Evolutionary conservation across 352 stramenopile genomes (phyloP).

Genomic region (Labyrinthula sp.): DNA sequence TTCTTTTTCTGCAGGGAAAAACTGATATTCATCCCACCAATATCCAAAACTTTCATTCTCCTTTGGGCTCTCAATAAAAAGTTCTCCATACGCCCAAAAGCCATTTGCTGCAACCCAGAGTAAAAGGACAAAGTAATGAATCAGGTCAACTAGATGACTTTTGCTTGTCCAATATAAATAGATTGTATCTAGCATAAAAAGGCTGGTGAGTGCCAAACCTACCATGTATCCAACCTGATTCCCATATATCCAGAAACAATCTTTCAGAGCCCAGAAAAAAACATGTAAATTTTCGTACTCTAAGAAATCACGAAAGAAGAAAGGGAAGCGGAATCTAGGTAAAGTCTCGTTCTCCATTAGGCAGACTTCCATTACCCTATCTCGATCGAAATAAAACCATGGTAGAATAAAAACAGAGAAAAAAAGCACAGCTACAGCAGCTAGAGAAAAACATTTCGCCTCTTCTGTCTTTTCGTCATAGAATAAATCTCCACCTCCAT

Average conservation of each 20-base stretch:
- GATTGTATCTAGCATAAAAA: background rate
- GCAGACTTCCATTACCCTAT: background rate
- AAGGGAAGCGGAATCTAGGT: background rate
- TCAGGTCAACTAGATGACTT: background rate
- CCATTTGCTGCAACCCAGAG: slow-evolving; percentile 1
- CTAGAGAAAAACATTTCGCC: background rate
- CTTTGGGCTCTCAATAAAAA: slow-evolving; percentile 1
- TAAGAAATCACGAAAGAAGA: background rate
- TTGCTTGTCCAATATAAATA: background rate
- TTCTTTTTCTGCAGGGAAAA: too few relatives aligned
- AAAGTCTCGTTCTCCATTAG: background rate
- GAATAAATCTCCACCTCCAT: background rate
- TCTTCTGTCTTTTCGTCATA: background rate
- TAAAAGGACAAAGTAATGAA: slow-evolving; percentile 1
- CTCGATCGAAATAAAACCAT: background rate
- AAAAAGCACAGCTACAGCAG: background rate
- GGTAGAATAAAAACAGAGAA: background rate
- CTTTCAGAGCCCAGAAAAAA: background rate
- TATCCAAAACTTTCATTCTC: too few relatives aligned
- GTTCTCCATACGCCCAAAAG: slow-evolving; percentile 1
- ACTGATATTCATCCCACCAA: too few relatives aligned
- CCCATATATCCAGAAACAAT: background rate
- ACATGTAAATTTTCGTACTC: background rate
- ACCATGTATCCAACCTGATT: background rate
- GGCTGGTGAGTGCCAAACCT: background rate